These are phyloP conservation scores for Besnoitia besnoiti DNA, from an alignment of 169 alveolate genomes.

Conservation along the genomic window DNA sequence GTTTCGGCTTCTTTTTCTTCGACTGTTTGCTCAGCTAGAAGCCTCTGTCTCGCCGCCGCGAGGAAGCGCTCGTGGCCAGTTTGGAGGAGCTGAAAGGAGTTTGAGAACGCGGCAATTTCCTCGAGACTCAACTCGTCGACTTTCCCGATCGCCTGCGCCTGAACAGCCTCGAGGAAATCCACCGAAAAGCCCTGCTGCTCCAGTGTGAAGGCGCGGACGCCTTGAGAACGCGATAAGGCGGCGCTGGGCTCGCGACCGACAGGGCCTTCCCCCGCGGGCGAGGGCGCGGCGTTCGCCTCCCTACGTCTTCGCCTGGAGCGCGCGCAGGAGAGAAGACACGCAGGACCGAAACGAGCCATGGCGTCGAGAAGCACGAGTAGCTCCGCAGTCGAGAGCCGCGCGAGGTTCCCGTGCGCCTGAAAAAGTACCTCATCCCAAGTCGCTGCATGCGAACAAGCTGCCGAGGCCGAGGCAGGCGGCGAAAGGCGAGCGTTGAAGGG, in stretches of 20 bases:
- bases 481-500: not conserved
- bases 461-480: not conserved
- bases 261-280: not conserved
- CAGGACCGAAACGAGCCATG: not conserved
- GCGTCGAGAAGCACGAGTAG: not conserved
- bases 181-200: not conserved
- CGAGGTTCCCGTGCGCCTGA: not conserved
- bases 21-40: not conserved
- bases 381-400: not conserved
- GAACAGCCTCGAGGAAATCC: not conserved
- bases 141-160: not conserved
- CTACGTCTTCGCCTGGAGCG: not conserved
- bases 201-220: not conserved
- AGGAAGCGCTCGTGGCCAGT: not conserved
- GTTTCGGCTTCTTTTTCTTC: no score
- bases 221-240: not conserved
- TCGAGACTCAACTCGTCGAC: not conserved
- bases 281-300: not conserved
- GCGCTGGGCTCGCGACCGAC: not conserved
- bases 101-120: not conserved
- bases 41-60: not conserved
- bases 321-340: not conserved
- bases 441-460: not conserved
- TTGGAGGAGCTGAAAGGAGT: slow-evolving; percentile 7
- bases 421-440: not conserved